Base-by-base conservation (phyloP, 768 basidiomycete species). In the Rhizopogon vesiculosus region DNA sequence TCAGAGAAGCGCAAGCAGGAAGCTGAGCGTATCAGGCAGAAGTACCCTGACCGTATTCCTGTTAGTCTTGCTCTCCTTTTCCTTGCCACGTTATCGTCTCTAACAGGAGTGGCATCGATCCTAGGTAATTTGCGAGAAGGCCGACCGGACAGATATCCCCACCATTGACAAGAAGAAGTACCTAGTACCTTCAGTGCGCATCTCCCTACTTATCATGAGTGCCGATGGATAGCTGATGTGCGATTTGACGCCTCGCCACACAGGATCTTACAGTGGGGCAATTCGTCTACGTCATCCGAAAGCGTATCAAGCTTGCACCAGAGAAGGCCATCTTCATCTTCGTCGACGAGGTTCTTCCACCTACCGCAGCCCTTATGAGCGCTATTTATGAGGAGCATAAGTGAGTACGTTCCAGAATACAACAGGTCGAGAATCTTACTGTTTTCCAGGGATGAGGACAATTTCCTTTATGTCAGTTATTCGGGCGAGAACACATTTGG, bases 151-250 rank as follows among this genome's bases (percentile, higher is more conserved):
- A 54, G 97, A 99, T 76, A 98, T 99, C 71, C 92, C 95, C 0
- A 95, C 94, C 29, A 98, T 99, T 70, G 97, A 99, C 82, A 99
- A 99, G 91, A 98, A 99, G 94, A 99, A 99, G 80, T 99, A 99
- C 64, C 81, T 99, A 52, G 97, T 99, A 9, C 97, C 97, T 43
- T 95, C 94, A 54, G 96, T 96, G 66, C 65, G 89, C 71, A 42
- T 48, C 19, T 42, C 25, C 43, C 48, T 48, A 1, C 39, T 43
- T 28, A 42, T n/a, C 33, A 45, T 29, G 13, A 40, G 44, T 50
- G 28, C 35, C 58, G 62, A 66, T 72, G 61, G 55, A 58, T 45
- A 51, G 55, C 63, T 70, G 65, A 70, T 72, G 58, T 18, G 29
- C 35, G 31, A 56, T 35, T 53, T 25, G 49, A 44, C 35, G 52